Evolutionary conservation across 768 basidiomycete species (phyloP), one percentile per base, ranked within the genome.

Genomic region (Mrakia blollopis): DNA sequence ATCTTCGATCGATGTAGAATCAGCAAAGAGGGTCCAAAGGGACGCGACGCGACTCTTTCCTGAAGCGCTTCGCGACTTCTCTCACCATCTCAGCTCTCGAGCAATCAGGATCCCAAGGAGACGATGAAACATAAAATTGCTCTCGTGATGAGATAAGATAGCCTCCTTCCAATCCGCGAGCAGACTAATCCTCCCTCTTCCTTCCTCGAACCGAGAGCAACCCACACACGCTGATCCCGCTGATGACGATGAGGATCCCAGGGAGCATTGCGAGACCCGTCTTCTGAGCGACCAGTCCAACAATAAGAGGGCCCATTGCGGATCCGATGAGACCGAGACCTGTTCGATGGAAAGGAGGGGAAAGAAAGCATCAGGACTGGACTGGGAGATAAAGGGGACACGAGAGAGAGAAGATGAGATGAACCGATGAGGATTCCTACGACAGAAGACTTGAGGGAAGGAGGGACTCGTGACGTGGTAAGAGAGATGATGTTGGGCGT

Each of bases 401-500:
- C 13, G 57, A 30, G 63, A 65, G 18, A 32, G 37, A 63, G 3
- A 14, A 70, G 25, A 11, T 13, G 68, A 41, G 18, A 50, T 50
- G 16, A 30, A 71, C 69, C 71, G 32, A 72, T 72, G 18, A 72
- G 28, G 32, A 72, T 72, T n/a, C 52, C 50, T 10, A 72, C 71
- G 37, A 72, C 71, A 9, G 52, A 35, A 8, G 52, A 57, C 35
- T 72, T 72, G 54, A 72, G 71, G 6, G 71, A 72, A 11, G 71
- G 30, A 23, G 71, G 71, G 5, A 72, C 71, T 23, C 71, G 71
- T 9, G 71, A 60, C 1, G 71, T 72, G 35, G 71, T 72, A 10
- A 72, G 54, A 10, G 71, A 72, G 71, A 72, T 72, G 71, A 72
- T 72, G 54, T 72, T 72, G 50, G 71, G 71, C 4, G 71, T 72